Evolutionary conservation across 2,329 filamentous ascomycete genomes (phyloP), one percentile per base, ranked within the genome.

Genomic region (Cercospora brassicicola): DNA sequence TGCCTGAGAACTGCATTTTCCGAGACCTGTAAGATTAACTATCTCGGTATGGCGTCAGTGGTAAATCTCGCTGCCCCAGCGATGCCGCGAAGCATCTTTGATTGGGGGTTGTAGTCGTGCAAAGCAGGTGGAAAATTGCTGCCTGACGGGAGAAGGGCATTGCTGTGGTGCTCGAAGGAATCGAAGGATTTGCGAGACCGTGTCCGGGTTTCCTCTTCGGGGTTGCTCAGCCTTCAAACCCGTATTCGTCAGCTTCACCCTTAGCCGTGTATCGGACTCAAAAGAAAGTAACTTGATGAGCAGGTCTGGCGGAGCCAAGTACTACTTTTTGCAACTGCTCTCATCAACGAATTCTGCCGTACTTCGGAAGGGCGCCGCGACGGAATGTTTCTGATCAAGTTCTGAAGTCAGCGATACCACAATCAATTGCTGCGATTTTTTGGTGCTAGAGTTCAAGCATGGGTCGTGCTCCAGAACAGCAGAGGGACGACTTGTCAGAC

Each of bases 401-500:
- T 48, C 18, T 48, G 45, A 6, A 8, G 20, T 53, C 11, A 23
- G 18, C 48, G 20, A 28, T 18, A 53, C 7, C 48, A 53, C 48
- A 26, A 7, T 15, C 20, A 20, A 15, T 26, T 28, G 48, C 48
- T 13, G 20, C 23, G 20, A 15, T 23, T 13, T 53, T 11, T 2
- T 13, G 9, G 48, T 13, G 48, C 23, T 4, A 28, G 5, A 53
- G 3, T 23, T 10, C 48, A 23, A 53, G 48, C 20, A 53, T 53
- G 48, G 48, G 48, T 15, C 48, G 48, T 13, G 48, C 20, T 53
- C 20, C 48, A 23, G 48, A 53, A 28, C 48, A 53, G 20, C 48
- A 26, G 5, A 53, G 10, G 23, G 69, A 70, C 57, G 64, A 70
- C 20, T 45, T 70, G 4, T 70, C 69, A 13, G 69, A 70, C 28